Evolutionary conservation across 1,284 basidiomycete species (phyloP).

Genomic region (Ustilago esculenta): DNA sequence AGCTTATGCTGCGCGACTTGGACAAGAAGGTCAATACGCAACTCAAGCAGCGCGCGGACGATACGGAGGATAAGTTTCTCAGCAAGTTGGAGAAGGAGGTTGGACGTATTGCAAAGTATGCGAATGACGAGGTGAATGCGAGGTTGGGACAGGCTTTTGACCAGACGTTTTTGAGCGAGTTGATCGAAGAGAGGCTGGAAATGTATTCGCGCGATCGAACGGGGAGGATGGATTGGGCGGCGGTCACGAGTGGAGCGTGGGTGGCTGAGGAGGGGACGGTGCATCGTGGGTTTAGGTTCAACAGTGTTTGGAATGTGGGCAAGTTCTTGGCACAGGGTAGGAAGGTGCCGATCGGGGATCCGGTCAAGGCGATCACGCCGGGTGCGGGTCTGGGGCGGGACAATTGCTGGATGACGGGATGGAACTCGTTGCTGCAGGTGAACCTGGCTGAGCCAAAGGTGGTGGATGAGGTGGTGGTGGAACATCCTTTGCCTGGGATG

Average conservation of each 20-base stretch:
- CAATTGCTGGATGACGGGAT: slow-evolving; percentile 45
- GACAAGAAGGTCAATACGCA: slow-evolving; percentile 28
- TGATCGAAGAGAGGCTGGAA: slow-evolving; percentile 31
- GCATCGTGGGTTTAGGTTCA: slow-evolving; percentile 32
- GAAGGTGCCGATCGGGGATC: slow-evolving; percentile 40
- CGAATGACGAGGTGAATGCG: slow-evolving; percentile 40
- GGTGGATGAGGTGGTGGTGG: slow-evolving; percentile 32
- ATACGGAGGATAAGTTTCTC: slow-evolving; percentile 34
- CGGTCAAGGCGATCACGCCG: slow-evolving; percentile 42
- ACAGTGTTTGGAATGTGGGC: slow-evolving; percentile 41
- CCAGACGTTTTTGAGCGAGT: slow-evolving; percentile 23
- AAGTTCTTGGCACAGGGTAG: slow-evolving; percentile 33
- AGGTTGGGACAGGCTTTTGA: slow-evolving; percentile 38
- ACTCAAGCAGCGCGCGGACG: slow-evolving; percentile 43
- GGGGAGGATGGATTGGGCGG: slow-evolving; percentile 28
- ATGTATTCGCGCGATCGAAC: slow-evolving; percentile 32
- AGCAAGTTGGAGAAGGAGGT: slow-evolving; percentile 29
- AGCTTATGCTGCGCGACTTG: slow-evolving; percentile 40
- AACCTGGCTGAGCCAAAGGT: slow-evolving; percentile 27
- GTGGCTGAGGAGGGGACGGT: slow-evolving; percentile 30
- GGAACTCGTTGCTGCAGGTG: slow-evolving; percentile 34
- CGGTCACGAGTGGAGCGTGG: slow-evolving; percentile 31
- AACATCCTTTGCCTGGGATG: slow-evolving; percentile 43
- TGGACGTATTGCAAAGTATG: slow-evolving; percentile 23
- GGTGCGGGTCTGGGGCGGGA: slow-evolving; percentile 18